A percentile compares a stretch with the other conserved stretches of the same genome.
Conservation (phyloP, 2,329 filamentous ascomycete genomes). For the Epichloe festucae region DNA sequence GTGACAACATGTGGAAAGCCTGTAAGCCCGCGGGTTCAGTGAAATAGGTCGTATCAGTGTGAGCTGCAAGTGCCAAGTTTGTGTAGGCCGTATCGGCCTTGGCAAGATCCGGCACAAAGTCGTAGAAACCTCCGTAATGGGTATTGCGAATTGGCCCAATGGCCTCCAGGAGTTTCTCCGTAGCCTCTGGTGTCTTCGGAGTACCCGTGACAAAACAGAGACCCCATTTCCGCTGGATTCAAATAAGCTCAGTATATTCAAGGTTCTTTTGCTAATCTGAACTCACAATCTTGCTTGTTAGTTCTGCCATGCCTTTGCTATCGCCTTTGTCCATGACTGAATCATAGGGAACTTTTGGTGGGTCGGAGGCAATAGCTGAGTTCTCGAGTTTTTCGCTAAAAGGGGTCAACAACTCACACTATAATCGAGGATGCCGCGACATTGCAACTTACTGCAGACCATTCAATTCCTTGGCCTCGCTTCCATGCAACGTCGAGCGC, state of each 20-base stretch:
- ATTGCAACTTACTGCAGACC: conserved; percentile 4
- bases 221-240: conserved; percentile 47
- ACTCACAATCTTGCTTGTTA: conserved; percentile 53
- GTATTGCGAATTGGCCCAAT: conserved; percentile 83
- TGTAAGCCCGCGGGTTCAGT: conserved; percentile 84
- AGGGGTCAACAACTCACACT: not conserved
- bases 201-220: conserved; percentile 66
- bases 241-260: conserved; percentile 1
- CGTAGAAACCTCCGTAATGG: conserved; percentile 70
- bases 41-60: conserved; percentile 96
- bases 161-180: conserved; percentile 59
- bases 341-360: conserved; percentile 47
- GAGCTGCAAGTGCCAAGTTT: conserved; percentile 64
- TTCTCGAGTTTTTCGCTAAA: conserved; percentile 13
- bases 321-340: conserved; percentile 41
- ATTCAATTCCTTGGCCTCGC: conserved; percentile 24
- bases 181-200: conserved; percentile 54
- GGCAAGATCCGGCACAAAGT: conserved; percentile 81
- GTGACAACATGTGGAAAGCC: conserved; percentile 80
- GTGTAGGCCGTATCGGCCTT: conserved; percentile 90
- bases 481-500: conserved; percentile 7
- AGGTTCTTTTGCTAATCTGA: not conserved
- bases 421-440: not conserved
- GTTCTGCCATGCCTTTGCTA: conserved; percentile 39
- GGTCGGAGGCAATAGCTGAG: conserved; percentile 22